phyloP scores from a whole-genome alignment of 305 asterid genomes.

The Fraxinus paxiana region DNA sequence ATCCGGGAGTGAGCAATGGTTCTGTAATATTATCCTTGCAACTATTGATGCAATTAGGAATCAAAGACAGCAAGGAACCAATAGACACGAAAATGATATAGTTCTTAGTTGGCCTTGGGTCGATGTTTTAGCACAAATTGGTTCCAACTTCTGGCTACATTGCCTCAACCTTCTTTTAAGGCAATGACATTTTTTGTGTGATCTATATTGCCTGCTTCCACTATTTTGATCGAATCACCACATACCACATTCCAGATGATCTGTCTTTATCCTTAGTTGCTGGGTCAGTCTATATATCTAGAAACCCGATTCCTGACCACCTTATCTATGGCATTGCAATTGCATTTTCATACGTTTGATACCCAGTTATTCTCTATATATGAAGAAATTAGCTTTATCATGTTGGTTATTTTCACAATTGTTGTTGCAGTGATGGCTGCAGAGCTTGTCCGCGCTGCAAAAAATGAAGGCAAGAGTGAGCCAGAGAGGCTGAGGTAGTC shows the following conservation, averaged over 20 bases:
- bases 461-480: conserved; percentile 55
- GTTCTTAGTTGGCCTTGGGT: not conserved
- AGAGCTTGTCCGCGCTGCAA: conserved; percentile 75
- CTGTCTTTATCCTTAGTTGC: not conserved
- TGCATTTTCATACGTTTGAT: not conserved
- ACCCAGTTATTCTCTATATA: not conserved
- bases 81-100: not conserved
- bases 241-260: not conserved
- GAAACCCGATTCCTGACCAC: not conserved
- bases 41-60: conserved; percentile 16
- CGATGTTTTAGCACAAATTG: not conserved
- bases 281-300: not conserved
- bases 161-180: not conserved
- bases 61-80: not conserved
- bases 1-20: conserved; percentile 99
- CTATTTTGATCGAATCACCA: not conserved
- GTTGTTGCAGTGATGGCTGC: conserved; percentile 86
- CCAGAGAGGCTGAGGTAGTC: conserved; percentile 75
- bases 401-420: not conserved
- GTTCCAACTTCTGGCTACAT: not conserved
- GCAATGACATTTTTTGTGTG: not conserved
- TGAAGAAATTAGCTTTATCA: not conserved
- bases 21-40: conserved; percentile 33
- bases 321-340: not conserved
- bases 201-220: not conserved